Conservation (phyloP, 73 alveolate species). For the Paramecium sexaurelia region DNA sequence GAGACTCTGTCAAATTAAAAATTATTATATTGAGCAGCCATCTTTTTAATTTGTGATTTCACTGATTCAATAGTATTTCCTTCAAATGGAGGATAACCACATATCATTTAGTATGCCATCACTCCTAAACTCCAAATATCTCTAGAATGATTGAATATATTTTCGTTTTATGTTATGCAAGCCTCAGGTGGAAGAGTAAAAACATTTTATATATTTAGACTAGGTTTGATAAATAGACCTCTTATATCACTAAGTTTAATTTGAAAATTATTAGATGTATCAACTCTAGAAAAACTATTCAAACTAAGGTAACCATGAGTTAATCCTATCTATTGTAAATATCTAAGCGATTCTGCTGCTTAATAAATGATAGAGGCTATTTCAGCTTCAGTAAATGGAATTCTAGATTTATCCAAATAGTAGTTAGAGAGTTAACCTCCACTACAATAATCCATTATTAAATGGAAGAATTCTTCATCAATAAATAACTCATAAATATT, state of each 20-base stretch:
- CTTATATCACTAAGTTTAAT: not conserved
- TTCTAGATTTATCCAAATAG: not conserved
- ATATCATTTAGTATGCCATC: not conserved
- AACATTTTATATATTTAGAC: not conserved
- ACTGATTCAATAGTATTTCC: not conserved
- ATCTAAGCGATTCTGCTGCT: not conserved
- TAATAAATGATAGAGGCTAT: not conserved
- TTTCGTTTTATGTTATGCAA: not conserved
- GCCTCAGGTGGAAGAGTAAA: not conserved
- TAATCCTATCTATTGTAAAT: not conserved
- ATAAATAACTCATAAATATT: not conserved
- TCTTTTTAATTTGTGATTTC: not conserved
- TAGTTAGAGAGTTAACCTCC: not conserved
- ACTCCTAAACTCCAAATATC: not conserved
- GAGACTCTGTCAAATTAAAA: conserved; percentile 1
- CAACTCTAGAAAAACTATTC: not conserved
- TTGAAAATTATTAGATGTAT: not conserved
- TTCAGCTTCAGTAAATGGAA: not conserved
- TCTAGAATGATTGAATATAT: not conserved
- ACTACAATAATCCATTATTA: not conserved
- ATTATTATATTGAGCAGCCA: conserved; percentile 18
- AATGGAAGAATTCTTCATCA: not conserved
- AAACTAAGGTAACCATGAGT: not conserved
- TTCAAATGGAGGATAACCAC: conserved; percentile 30
- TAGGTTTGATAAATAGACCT: not conserved